These are phyloP conservation scores for Gonium pectorale DNA, from an alignment of 139 green algal species.

Conservation along the genomic window DNA sequence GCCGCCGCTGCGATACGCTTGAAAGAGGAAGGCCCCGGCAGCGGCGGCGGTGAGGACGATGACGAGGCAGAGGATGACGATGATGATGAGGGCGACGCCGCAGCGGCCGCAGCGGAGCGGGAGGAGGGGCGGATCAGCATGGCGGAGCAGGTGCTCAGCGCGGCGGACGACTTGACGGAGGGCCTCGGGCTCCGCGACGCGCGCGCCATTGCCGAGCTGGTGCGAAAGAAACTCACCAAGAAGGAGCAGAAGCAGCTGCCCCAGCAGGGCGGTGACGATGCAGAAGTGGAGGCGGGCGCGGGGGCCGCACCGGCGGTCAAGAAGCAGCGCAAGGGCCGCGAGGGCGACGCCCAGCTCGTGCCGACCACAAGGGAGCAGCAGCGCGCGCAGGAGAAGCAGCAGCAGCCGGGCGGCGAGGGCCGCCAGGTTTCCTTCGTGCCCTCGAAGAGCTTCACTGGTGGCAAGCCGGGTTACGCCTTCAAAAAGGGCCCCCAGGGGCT, in stretches of 20 bases:
- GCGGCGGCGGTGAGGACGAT: not conserved
- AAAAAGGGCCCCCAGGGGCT: constrained; percentile 60
- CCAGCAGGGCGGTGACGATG: not conserved
- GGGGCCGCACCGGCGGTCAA: not conserved
- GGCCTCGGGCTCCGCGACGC: constrained; percentile 34
- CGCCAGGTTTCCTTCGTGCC: constrained; percentile 47
- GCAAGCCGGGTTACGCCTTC: constrained; percentile 55
- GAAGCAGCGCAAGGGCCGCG: not conserved
- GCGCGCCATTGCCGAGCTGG: not conserved
- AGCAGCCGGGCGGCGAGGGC: not conserved
- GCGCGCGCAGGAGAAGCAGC: not conserved
- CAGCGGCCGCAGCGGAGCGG: not conserved
- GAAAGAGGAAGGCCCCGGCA: not conserved
- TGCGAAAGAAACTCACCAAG: constrained; percentile 10
- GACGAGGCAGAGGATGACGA: constrained; percentile 21
- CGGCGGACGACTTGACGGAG: constrained; percentile 53
- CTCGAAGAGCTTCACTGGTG: constrained; percentile 48
- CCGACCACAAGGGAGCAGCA: constrained; percentile 11
- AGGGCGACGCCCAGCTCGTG: constrained; percentile 45
- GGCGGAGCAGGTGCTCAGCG: constrained; percentile 13
- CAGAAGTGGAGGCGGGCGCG: not conserved
- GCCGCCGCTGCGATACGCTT: not conserved
- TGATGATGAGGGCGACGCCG: constrained; percentile 8
- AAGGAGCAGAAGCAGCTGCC: not conserved
- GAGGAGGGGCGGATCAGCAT: not conserved